Conservation (phyloP, 2,329 filamentous ascomycete genomes). For the Arthrobotrys iridis region DNA sequence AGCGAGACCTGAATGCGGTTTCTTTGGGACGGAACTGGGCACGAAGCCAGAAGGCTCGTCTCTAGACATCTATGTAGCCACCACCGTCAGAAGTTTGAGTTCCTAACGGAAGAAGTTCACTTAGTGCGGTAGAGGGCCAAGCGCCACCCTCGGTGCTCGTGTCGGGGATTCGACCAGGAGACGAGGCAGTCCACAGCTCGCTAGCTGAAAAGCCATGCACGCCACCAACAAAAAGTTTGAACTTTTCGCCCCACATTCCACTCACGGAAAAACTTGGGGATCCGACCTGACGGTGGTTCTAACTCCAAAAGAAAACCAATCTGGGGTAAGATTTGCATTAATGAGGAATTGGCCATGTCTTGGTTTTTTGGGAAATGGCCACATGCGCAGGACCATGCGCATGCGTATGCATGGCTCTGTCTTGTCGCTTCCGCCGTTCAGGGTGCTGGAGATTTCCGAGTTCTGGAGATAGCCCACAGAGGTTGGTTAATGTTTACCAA, state of each 20-base stretch:
- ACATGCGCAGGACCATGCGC: conserved; percentile 28
- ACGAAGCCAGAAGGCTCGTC: conserved; percentile 31
- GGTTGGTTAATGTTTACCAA: background rate
- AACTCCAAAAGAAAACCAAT: conserved; percentile 23
- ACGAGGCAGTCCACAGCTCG: conserved; percentile 6
- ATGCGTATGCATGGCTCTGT: background rate
- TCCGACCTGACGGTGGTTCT: background rate
- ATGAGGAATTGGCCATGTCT: conserved; percentile 34
- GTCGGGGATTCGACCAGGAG: conserved; percentile 26
- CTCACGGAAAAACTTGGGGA: conserved; percentile 30
- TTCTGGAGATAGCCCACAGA: conserved; percentile 2
- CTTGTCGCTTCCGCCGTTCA: conserved; percentile 37
- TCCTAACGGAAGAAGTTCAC: conserved; percentile 29
- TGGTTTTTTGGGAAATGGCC: conserved; percentile 24
- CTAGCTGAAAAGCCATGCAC: conserved; percentile 21
- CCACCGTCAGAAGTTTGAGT: background rate
- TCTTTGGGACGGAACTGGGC: background rate
- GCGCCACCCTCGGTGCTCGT: conserved; percentile 5
- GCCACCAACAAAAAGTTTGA: conserved; percentile 9
- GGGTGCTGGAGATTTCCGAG: conserved; percentile 44
- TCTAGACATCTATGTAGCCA: conserved; percentile 24
- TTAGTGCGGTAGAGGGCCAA: conserved; percentile 4
- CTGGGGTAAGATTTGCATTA: conserved; percentile 41
- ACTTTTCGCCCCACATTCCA: conserved; percentile 49
- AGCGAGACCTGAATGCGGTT: background rate